Base-by-base conservation (phyloP, 495 filamentous ascomycete genomes). In the Choiromyces venosus region DNA sequence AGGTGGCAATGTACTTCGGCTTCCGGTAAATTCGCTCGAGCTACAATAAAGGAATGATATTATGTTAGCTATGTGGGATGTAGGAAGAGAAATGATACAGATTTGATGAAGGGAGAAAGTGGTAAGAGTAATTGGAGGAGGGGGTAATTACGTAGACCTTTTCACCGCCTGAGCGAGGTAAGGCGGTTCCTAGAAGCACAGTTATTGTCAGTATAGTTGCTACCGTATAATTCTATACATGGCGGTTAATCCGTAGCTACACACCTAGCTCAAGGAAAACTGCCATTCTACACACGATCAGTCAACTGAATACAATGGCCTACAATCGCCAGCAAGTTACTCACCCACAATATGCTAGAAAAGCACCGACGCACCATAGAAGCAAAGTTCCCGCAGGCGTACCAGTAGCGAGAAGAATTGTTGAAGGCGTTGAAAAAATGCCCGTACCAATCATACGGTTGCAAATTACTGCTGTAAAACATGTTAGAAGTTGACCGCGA, bases 381-480 rank as follows among this genome's bases (percentile, higher is more conserved):
- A 87, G 82, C 9, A 89, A 73, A 18, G 85, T 82, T 14, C 87
- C 76, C 9, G 86, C 87, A 36, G 87, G 86, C 71, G 84, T 86
- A 0, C 86, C 86, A 21, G 78, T 79, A 40, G 79, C 76, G 1
- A 65, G 44, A 25, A 83, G 72, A 66, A 85, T 83, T 5, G 71
- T 74, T 16, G 71, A 70, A 4, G 83, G 83, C 10, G 82, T 85
- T 2, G 83, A 79, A 70, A 85, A 85, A 44, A 85, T 72, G 12
- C 87, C 87, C 2, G 87, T 88, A 42, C 86, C 86, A 37, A 88
- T 87, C 86, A 88, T 88, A 71, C 86, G 86, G 78, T 88, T 88
- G 66, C 87, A 73, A 42, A 88, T 88, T 44, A 88, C 70, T 18
- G 69, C 73, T 74, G 10, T 37, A 21, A 18, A 3, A 12, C 19